phyloP scores from a whole-genome alignment of 768 basidiomycete genomes.

The Pleurotus djamor region DNA sequence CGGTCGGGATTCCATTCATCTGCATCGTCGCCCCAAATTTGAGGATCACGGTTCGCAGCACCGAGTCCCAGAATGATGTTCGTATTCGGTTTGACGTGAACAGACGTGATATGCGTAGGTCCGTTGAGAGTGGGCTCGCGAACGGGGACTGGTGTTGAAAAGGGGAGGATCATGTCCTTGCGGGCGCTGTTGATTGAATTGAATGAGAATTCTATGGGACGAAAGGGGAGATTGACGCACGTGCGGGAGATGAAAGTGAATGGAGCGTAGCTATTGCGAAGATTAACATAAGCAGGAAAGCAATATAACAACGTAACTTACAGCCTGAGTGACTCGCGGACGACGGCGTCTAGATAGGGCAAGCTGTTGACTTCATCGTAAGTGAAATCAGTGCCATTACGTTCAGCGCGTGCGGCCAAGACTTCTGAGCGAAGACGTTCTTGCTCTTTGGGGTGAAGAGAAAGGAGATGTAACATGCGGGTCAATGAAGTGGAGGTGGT shows the following conservation, averaged over 20 bases:
- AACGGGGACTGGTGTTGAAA: constrained; percentile 24
- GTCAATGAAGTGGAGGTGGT: constrained; percentile 11
- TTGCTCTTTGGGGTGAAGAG: constrained; percentile 14
- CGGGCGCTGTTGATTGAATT: constrained; percentile 9
- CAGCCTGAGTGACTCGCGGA: constrained; percentile 29
- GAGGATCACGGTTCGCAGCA: constrained; percentile 29
- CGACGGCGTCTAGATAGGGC: constrained; percentile 25
- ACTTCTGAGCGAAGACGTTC: constrained; percentile 21
- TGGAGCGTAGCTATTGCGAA: constrained; percentile 13
- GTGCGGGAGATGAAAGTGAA: constrained; percentile 16
- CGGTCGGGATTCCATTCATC: constrained; percentile 41
- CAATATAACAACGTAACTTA: constrained; percentile 13
- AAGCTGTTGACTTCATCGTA: constrained; percentile 15
- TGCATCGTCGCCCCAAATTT: constrained; percentile 39
- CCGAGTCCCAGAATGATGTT: constrained; percentile 22
- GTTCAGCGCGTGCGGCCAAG: constrained; percentile 11
- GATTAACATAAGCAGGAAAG: background rate
- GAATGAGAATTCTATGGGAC: background rate
- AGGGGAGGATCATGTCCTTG: constrained; percentile 23
- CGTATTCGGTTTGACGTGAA: constrained; percentile 22
- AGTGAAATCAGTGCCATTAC: constrained; percentile 14
- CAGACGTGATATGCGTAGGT: constrained; percentile 20
- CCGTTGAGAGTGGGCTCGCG: constrained; percentile 12
- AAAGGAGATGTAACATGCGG: constrained; percentile 10
- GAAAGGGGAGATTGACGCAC: constrained; percentile 9